A percentile compares a stretch with the other conserved stretches of the same genome.
Evolutionary conservation across 202 grass and related monocot species (phyloP).

Genomic region (Setaria viridis): DNA sequence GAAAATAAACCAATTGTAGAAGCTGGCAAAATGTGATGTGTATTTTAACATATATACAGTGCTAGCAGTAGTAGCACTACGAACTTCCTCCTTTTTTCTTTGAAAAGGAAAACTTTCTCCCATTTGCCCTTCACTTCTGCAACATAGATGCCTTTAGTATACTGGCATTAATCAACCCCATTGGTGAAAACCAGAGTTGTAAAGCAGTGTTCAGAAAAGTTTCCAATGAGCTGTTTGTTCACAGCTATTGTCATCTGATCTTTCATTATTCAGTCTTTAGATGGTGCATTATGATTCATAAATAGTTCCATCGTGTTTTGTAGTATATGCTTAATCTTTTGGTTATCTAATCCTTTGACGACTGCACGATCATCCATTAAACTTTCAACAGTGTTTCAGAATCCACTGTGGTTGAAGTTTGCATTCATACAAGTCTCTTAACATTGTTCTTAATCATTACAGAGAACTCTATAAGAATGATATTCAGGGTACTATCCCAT

Average conservation of each 20-base stretch:
- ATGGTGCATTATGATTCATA: neutral
- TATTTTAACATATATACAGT: neutral
- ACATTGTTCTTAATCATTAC: slow-evolving; percentile 37
- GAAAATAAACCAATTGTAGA: neutral
- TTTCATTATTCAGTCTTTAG: neutral
- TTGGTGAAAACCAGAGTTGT: slow-evolving; percentile 5
- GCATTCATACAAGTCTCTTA: slow-evolving; percentile 24
- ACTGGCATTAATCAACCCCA: neutral
- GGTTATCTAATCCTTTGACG: neutral
- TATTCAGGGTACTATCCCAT: slow-evolving; percentile 66
- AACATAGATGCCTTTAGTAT: neutral
- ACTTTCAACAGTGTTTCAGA: neutral
- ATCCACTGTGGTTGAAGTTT: neutral
- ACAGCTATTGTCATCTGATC: neutral
- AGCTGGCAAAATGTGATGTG: neutral
- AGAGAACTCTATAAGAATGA: slow-evolving; percentile 88
- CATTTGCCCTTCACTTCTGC: neutral
- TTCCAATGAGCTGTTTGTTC: neutral
- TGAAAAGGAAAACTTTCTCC: neutral
- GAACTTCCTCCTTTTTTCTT: neutral
- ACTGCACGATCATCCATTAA: slow-evolving; percentile 5
- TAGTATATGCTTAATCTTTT: neutral
- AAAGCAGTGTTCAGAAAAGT: neutral
- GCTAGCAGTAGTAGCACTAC: neutral
- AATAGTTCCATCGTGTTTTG: neutral